These are phyloP conservation scores for Domatiomyces globalis DNA, from an alignment of 2,329 filamentous ascomycete species.

Conservation along the genomic window DNA sequence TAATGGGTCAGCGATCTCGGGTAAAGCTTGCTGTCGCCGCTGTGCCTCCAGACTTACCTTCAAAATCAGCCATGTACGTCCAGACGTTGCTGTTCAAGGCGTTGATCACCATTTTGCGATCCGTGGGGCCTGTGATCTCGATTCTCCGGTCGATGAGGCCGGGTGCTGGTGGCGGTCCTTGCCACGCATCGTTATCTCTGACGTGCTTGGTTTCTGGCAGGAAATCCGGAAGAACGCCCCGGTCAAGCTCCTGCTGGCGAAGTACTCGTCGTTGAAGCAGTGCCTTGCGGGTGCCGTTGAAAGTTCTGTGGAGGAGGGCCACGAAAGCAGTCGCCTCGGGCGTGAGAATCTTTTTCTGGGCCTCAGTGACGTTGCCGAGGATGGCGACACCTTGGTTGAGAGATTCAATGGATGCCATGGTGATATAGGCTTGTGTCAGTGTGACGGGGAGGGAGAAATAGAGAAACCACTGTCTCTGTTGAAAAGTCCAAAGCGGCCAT, in stretches of 20 bases:
- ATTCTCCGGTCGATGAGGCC: slow-evolving; percentile 86
- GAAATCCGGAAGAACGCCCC: slow-evolving; percentile 79
- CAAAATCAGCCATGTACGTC: slow-evolving; percentile 99
- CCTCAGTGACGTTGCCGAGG: slow-evolving; percentile 62
- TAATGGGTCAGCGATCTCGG: slow-evolving; percentile 1
- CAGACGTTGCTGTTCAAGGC: slow-evolving; percentile 90
- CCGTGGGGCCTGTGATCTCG: slow-evolving; percentile 93
- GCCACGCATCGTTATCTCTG: slow-evolving; percentile 88
- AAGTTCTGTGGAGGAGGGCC: slow-evolving; percentile 83
- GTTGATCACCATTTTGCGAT: slow-evolving; percentile 98
- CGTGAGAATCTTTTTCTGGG: slow-evolving; percentile 79
- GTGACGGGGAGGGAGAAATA: background rate
- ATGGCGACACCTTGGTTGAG: slow-evolving; percentile 82
- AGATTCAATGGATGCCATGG: slow-evolving; percentile 56
- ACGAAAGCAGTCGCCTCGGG: slow-evolving; percentile 85
- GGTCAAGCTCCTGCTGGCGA: slow-evolving; percentile 86
- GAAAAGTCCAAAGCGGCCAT: background rate
- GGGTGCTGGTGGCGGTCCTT: slow-evolving; percentile 76
- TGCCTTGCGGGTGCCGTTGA: slow-evolving; percentile 76
- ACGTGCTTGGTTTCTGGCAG: slow-evolving; percentile 91
- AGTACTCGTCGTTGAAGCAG: slow-evolving; percentile 74
- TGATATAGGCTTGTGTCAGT: slow-evolving; percentile 15
- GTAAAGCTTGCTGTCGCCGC: background rate
- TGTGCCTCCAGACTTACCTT: slow-evolving; percentile 48
- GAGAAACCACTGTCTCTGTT: background rate